phyloP scores from a whole-genome alignment of 169 alveolate species.

The Neospora caninum region DNA sequence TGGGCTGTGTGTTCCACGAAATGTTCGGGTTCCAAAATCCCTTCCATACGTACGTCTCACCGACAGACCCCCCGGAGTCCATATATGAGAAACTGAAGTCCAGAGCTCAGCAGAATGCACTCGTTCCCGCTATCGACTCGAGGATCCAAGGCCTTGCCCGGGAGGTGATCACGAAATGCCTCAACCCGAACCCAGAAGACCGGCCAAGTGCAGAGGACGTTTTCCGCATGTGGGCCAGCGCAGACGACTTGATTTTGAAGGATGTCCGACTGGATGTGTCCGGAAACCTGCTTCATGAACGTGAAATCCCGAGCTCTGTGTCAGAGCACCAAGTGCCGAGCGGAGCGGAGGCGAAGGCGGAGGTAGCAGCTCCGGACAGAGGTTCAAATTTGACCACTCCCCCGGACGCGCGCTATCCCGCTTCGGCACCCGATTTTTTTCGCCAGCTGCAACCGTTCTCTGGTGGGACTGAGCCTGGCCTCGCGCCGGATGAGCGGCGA shows the following conservation, averaged over 20 bases:
- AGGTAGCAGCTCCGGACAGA: background rate
- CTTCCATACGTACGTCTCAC: constrained; percentile 53
- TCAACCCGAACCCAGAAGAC: constrained; percentile 77
- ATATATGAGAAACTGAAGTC: constrained; percentile 55
- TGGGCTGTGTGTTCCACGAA: constrained; percentile 83
- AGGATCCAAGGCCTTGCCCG: constrained; percentile 76
- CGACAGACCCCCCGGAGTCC: constrained; percentile 50
- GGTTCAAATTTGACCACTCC: no score
- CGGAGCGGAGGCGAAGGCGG: background rate
- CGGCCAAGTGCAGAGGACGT: constrained; percentile 85
- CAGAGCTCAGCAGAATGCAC: constrained; percentile 67
- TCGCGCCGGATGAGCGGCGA: no score
- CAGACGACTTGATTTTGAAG: constrained; percentile 76
- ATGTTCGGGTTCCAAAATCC: constrained; percentile 77
- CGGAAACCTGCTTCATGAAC: no score
- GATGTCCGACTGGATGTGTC: constrained; percentile 40
- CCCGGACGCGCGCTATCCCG: no score
- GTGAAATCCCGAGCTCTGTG: no score
- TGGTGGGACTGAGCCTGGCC: no score
- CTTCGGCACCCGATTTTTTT: no score
- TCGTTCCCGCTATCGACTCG: constrained; percentile 59
- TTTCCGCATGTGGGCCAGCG: constrained; percentile 72
- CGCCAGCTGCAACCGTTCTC: no score
- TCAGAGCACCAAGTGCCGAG: background rate
- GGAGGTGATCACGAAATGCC: constrained; percentile 78